These are phyloP conservation scores for Thelephora terrestris DNA, from an alignment of 1,284 basidiomycete genomes.

Conservation along the genomic window DNA sequence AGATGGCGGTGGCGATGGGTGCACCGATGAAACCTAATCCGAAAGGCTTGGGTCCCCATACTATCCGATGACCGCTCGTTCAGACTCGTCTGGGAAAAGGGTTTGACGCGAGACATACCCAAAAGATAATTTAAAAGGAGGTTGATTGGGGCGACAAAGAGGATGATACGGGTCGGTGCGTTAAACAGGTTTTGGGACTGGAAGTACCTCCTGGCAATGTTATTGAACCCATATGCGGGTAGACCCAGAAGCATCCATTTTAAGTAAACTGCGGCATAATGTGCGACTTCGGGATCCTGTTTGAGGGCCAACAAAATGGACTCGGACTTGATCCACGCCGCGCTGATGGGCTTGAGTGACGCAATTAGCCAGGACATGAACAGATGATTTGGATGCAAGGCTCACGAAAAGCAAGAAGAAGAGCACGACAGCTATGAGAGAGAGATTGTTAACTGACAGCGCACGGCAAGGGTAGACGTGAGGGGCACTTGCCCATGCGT, in stretches of 20 bases:
- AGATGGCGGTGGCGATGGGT: conserved; percentile 82
- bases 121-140: conserved; percentile 77
- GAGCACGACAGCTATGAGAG: conserved; percentile 53
- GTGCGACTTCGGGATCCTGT: conserved; percentile 84
- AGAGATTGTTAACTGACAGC: background rate
- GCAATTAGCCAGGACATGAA: background rate
- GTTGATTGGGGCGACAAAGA: conserved; percentile 83
- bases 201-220: conserved; percentile 73
- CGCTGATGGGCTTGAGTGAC: conserved; percentile 45
- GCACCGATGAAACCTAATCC: conserved; percentile 90
- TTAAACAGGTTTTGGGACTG: conserved; percentile 84
- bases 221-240: conserved; percentile 81
- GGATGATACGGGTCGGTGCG: conserved; percentile 79
- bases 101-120: conserved; percentile 31
- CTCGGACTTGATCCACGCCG: conserved; percentile 79
- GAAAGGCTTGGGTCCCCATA: conserved; percentile 74
- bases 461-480: background rate
- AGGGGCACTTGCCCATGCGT: conserved; percentile 56
- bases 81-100: background rate
- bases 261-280: conserved; percentile 69
- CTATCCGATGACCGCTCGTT: conserved; percentile 24
- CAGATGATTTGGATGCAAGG: conserved; percentile 18
- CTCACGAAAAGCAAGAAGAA: conserved; percentile 42
- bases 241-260: conserved; percentile 73
- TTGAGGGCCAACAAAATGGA: conserved; percentile 64